phyloP scores from a whole-genome alignment of 2,329 filamentous ascomycete species.

The Metarhizium rileyi region DNA sequence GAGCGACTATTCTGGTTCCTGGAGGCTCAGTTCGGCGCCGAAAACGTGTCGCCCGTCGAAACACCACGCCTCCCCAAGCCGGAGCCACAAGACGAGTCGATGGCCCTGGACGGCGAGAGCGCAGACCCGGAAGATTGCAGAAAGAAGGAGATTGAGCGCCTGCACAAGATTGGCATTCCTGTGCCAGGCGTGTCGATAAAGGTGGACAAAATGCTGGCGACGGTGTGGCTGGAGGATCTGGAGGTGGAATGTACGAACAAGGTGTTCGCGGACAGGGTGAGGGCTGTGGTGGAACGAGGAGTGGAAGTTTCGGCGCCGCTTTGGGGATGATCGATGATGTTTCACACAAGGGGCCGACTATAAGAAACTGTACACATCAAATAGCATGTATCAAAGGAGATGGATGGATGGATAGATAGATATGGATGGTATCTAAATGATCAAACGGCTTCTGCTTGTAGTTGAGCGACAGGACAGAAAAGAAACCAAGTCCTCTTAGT shows the following conservation, averaged over 20 bases:
- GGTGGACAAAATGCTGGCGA: slow-evolving; percentile 79
- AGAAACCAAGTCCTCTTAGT: no score
- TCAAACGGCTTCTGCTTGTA: no score
- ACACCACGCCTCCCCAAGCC: slow-evolving; percentile 27
- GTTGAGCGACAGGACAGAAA: no score
- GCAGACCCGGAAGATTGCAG: slow-evolving; percentile 44
- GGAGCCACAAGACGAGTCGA: slow-evolving; percentile 5
- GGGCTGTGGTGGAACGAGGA: slow-evolving; percentile 80
- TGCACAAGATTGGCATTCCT: slow-evolving; percentile 78
- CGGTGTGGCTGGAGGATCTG: slow-evolving; percentile 84
- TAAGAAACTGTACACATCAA: no score
- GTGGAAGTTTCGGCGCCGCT: slow-evolving; percentile 78
- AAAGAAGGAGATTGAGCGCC: slow-evolving; percentile 62
- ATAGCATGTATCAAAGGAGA: not conserved
- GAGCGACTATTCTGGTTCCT: slow-evolving; percentile 89
- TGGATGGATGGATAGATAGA: no score
- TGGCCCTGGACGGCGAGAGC: slow-evolving; percentile 23
- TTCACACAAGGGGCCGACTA: not conserved
- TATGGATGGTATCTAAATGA: no score
- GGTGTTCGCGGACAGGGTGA: slow-evolving; percentile 72
- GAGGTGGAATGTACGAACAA: slow-evolving; percentile 80
- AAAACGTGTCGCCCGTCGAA: slow-evolving; percentile 70
- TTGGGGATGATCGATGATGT: slow-evolving; percentile 33
- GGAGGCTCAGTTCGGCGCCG: slow-evolving; percentile 86
- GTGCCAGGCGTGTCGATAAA: slow-evolving; percentile 81